Conservation (phyloP, 1,139 yeast species). For the Nakaseomyces nivariensis region DNA sequence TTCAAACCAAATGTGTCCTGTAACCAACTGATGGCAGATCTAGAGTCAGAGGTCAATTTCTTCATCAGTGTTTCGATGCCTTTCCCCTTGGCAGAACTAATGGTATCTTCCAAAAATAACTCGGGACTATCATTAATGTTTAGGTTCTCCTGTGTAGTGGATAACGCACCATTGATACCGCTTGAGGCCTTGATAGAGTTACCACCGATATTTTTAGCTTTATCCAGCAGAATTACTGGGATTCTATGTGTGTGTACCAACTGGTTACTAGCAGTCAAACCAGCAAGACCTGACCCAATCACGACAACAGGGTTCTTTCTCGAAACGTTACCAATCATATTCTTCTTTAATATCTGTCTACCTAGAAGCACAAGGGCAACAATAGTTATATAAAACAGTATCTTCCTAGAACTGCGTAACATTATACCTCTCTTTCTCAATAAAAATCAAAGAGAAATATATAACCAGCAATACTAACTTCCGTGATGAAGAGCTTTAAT, state of each 20-base stretch:
- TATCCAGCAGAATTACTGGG: conserved; percentile 53
- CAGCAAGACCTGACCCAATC: conserved; percentile 77
- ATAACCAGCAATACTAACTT: no score
- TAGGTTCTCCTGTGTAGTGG: conserved; percentile 47
- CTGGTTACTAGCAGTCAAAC: conserved; percentile 64
- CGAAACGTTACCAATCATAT: not conserved
- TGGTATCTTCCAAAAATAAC: conserved; percentile 52
- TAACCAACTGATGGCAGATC: conserved; percentile 63
- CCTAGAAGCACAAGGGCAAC: conserved; percentile 1
- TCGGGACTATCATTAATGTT: conserved; percentile 47
- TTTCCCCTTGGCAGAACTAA: conserved; percentile 51
- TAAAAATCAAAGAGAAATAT: not conserved
- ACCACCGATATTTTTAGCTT: conserved; percentile 60
- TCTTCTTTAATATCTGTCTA: not conserved
- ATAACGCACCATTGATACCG: conserved; percentile 69
- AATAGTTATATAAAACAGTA: conserved; percentile 2
- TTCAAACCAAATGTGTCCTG: conserved; percentile 51
- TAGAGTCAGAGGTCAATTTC: conserved; percentile 34
- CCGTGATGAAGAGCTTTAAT: no score
- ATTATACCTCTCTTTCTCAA: not conserved
- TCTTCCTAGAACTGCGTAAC: conserved; percentile 1
- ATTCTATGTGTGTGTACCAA: conserved; percentile 41
- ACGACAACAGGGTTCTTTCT: conserved; percentile 39
- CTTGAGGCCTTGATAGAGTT: conserved; percentile 75
- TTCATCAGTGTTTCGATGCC: conserved; percentile 42